Evolutionary conservation across 345 rosid species (phyloP).

Genomic region (Excoecaria cochinchinensis): DNA sequence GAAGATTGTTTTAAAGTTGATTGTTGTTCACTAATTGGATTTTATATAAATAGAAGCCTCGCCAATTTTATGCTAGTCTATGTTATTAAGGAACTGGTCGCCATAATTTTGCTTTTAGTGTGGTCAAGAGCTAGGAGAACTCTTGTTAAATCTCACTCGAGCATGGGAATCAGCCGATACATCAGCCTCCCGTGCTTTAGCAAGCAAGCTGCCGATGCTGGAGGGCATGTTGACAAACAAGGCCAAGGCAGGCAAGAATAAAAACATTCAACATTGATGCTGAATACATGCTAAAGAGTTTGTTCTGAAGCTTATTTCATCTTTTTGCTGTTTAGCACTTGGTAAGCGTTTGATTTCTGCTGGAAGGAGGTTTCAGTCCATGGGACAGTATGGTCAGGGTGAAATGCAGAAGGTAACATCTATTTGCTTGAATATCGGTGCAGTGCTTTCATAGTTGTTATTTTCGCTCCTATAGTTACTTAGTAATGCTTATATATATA

Average conservation of each 20-base stretch:
- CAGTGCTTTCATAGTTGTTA: conserved; percentile 19
- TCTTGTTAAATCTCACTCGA: conserved; percentile 62
- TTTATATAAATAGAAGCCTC: background rate
- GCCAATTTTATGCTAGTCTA: background rate
- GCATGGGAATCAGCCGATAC: conserved; percentile 86
- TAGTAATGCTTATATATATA: background rate
- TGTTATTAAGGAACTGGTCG: background rate
- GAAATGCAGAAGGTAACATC: conserved; percentile 73
- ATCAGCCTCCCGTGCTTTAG: conserved; percentile 59
- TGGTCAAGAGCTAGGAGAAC: conserved; percentile 77
- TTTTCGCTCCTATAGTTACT: background rate
- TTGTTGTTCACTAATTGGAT: background rate
- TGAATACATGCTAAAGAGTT: conserved; percentile 21
- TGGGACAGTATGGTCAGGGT: conserved; percentile 95
- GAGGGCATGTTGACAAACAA: conserved; percentile 48
- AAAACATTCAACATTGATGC: conserved; percentile 23
- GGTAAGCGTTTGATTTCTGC: conserved; percentile 78
- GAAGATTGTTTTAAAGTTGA: background rate
- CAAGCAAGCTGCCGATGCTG: conserved; percentile 53
- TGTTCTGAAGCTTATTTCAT: conserved; percentile 29
- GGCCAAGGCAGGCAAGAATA: conserved; percentile 68
- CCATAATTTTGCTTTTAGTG: conserved; percentile 48
- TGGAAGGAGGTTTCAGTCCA: conserved; percentile 82
- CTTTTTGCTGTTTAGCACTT: conserved; percentile 55
- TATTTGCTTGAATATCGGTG: conserved; percentile 14